phyloP scores from a whole-genome alignment of 129 eudicot genomes.

The Kitagawia praeruptora region DNA sequence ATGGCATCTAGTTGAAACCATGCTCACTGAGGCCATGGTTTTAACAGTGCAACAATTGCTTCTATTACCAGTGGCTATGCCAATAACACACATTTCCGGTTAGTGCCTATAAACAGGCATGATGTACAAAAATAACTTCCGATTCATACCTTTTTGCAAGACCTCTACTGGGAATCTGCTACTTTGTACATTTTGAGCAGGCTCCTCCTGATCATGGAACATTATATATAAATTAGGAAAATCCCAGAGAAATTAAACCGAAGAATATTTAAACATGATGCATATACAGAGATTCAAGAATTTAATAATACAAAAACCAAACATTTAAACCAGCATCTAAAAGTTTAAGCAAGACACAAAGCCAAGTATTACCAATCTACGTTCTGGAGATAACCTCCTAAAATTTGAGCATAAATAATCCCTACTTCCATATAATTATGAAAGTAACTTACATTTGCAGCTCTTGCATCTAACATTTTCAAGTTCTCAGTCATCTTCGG shows the following conservation, averaged over 20 bases:
- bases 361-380: neutral
- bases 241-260: neutral
- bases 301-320: neutral
- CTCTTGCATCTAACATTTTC: slow-evolving; percentile 20
- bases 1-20: slow-evolving; percentile 11
- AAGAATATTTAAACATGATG: neutral
- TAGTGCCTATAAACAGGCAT: slow-evolving; percentile 22
- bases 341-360: neutral
- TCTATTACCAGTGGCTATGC: slow-evolving; percentile 19
- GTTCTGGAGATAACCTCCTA: neutral
- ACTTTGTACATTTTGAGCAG: slow-evolving; percentile 6
- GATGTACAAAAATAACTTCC: slow-evolving; percentile 16
- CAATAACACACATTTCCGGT: slow-evolving; percentile 24
- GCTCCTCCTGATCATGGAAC: slow-evolving; percentile 9
- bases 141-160: slow-evolving; percentile 27
- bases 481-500: slow-evolving; percentile 31
- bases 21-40: slow-evolving; percentile 4
- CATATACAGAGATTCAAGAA: neutral
- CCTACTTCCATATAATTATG: neutral
- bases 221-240: neutral
- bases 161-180: slow-evolving; percentile 4
- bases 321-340: neutral
- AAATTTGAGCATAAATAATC: neutral
- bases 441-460: slow-evolving; percentile 25
- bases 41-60: slow-evolving; percentile 22